Base-by-base conservation (phyloP, 2,329 filamentous ascomycete species). In the Curvularia sp. region DNA sequence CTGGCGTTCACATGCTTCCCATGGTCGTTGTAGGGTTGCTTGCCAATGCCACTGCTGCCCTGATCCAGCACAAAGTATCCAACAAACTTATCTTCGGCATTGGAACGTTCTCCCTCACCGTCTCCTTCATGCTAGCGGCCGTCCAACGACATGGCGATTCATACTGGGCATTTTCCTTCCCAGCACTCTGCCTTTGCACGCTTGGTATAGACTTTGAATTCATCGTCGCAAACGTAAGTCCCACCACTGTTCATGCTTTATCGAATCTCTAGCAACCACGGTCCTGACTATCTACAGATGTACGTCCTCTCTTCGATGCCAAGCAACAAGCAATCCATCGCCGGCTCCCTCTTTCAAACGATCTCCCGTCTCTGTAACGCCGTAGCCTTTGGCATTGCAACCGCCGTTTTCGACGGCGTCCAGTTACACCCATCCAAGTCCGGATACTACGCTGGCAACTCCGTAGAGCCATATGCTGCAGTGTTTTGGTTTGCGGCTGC, bases 141-240 rank as follows among this genome's bases (percentile, higher is more conserved):
- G 81, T 89, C 49, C 85, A 88, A 66, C 75, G 79, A 39, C 70
- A 81, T 1, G 79, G 83, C 9, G 82, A 82, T 55, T 82, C 79
- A 18, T 90, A 90, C 71, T 91, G 88, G 88, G 83, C 83, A 0
- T 86, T 88, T 59, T 81, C 84, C 5, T 90, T 90, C 69, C 86
- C 88, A 0, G 82, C 83, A 0, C 74, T 89, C 39, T 74, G 87
- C 15, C 73, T 90, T 26, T 83, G 84, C 22, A 88, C 90, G 1
- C 78, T 89, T 4, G 88, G 88, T 1, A 87, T 87, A 0, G 89
- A 90, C 68, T 84, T 91, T 33, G 85, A 90, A 57, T 90, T 90
- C 73, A 89, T 89, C 59, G 88, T 90, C 22, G 84, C 85, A 3
- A 90, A 91, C 66, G 84, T 87, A 71, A 65, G 83, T 76, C 2